Conservation (phyloP, 768 basidiomycete genomes). For the Coprinopsis sp. region DNA sequence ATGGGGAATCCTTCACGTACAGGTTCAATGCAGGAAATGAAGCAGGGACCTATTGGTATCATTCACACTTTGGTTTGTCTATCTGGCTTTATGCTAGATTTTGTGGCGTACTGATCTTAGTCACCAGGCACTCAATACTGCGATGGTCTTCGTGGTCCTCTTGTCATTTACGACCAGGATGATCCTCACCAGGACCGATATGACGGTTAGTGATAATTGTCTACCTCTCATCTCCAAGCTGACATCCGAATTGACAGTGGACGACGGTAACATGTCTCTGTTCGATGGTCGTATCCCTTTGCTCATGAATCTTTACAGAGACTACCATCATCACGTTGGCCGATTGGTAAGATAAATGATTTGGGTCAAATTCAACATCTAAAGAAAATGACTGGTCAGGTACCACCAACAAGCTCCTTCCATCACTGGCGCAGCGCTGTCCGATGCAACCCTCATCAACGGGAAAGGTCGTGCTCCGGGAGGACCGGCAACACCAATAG, state of each 20-base stretch:
- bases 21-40: neutral
- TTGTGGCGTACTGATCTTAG: neutral
- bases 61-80: neutral
- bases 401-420: slow-evolving; percentile 30
- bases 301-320: slow-evolving; percentile 7
- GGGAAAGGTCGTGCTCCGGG: slow-evolving; percentile 42
- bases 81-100: too few species aligned
- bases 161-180: slow-evolving; percentile 18
- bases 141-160: slow-evolving; percentile 20
- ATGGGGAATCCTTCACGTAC: neutral
- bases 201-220: slow-evolving; percentile 13
- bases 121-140: slow-evolving; percentile 17
- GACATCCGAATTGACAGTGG: slow-evolving; percentile 11
- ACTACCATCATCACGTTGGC: slow-evolving; percentile 44
- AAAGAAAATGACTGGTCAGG: slow-evolving; percentile 22
- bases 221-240: neutral
- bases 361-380: neutral
- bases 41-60: neutral
- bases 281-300: neutral
- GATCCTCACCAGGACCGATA: slow-evolving; percentile 20
- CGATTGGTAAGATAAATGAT: slow-evolving; percentile 29
- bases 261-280: slow-evolving; percentile 9
- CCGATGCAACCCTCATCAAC: slow-evolving; percentile 48
- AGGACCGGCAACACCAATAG: slow-evolving; percentile 34
- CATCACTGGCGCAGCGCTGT: slow-evolving; percentile 15